Evolutionary conservation across 352 stramenopile species (phyloP).

Genomic region (Phytophthora nicotianae): DNA sequence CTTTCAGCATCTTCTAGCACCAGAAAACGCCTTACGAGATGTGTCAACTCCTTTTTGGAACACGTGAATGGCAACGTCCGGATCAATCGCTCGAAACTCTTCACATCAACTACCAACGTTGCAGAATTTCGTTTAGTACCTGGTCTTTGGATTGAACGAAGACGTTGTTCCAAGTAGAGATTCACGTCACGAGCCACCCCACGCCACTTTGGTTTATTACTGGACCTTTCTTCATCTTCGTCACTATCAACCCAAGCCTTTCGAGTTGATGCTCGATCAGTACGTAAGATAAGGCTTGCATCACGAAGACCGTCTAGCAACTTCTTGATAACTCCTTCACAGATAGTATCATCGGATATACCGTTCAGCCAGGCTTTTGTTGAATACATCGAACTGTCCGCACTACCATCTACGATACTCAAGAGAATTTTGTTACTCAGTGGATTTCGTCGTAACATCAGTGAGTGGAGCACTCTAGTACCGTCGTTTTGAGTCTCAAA

Average conservation of each 20-base stretch:
- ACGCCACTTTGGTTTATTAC: constrained; percentile 44
- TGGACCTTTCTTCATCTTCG: constrained; percentile 20
- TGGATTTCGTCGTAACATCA: constrained; percentile 58
- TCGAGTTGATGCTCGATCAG: background rate
- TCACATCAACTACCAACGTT: constrained; percentile 32
- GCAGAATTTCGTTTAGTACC: background rate
- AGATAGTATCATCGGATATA: constrained; percentile 34
- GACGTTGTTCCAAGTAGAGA: constrained; percentile 44
- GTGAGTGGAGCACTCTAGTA: constrained; percentile 39
- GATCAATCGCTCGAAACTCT: constrained; percentile 48
- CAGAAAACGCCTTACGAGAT: constrained; percentile 34
- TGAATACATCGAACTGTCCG: constrained; percentile 11
- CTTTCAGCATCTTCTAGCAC: background rate
- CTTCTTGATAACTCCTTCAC: constrained; percentile 56
- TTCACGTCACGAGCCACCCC: constrained; percentile 51
- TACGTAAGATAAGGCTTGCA: constrained; percentile 19
- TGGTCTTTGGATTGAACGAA: constrained; percentile 31
- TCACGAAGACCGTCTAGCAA: constrained; percentile 55
- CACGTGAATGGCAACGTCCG: constrained; percentile 44
- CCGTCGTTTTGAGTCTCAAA: constrained; percentile 42
- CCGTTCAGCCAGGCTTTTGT: constrained; percentile 2
- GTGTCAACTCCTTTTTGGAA: constrained; percentile 40
- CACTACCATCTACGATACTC: constrained; percentile 34
- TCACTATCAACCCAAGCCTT: constrained; percentile 33
- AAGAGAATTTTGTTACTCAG: constrained; percentile 35